phyloP scores from a whole-genome alignment of 2,329 filamentous ascomycete species.

The Talaromyces funiculosus region DNA sequence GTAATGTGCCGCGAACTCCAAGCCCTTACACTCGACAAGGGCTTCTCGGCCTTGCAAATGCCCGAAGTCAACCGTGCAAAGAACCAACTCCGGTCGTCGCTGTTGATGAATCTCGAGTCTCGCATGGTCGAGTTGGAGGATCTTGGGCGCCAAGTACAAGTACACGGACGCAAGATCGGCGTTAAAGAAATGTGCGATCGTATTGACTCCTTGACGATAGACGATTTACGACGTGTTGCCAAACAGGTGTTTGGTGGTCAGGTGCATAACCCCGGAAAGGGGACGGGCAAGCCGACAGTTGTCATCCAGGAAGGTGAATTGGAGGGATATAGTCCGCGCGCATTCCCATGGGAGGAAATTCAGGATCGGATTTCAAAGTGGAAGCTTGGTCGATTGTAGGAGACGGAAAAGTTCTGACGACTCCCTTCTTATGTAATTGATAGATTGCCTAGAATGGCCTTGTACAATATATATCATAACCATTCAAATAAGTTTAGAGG shows the following conservation, averaged over 20 bases:
- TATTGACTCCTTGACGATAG: constrained; percentile 75
- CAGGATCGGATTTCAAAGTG: constrained; percentile 79
- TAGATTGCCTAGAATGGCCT: not conserved
- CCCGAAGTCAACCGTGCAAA: constrained; percentile 87
- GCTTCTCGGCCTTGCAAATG: constrained; percentile 65
- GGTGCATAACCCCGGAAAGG: constrained; percentile 67
- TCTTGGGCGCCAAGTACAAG: constrained; percentile 87
- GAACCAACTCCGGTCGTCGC: constrained; percentile 83
- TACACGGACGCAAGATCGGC: constrained; percentile 88
- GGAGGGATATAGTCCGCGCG: constrained; percentile 60
- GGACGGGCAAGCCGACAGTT: constrained; percentile 85
- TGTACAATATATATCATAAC: constrained; percentile 6
- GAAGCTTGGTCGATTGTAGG: constrained; percentile 65
- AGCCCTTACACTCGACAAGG: constrained; percentile 67
- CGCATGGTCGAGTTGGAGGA: constrained; percentile 98
- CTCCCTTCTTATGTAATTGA: not conserved
- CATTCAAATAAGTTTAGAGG: not conserved
- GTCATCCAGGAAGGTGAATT: constrained; percentile 87
- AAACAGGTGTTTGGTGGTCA: constrained; percentile 68
- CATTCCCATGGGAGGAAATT: constrained; percentile 80
- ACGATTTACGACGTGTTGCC: constrained; percentile 78
- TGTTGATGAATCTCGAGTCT: constrained; percentile 96
- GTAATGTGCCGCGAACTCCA: constrained; percentile 90
- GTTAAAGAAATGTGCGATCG: constrained; percentile 87
- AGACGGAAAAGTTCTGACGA: not conserved